A percentile compares a stretch with the other conserved stretches of the same genome.
phyloP scores from a whole-genome alignment of 495 filamentous ascomycete species.

The Hypoxylon fuscum region DNA sequence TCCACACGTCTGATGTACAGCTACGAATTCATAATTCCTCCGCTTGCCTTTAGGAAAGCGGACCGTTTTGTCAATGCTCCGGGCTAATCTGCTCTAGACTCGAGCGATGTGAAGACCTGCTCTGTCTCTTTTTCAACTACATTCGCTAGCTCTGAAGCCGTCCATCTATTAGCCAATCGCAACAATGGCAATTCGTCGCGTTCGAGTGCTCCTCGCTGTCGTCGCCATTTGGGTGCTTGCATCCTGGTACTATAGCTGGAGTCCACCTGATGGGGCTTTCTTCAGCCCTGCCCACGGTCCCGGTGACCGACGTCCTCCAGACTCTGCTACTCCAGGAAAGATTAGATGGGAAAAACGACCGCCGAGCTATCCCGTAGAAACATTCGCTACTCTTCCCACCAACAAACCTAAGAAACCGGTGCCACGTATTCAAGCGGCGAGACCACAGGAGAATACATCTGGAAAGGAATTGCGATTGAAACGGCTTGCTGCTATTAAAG shows the following conservation, averaged over 20 bases:
- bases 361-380: conserved; percentile 60
- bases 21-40: conserved; percentile 18
- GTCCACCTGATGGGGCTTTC: conserved; percentile 20
- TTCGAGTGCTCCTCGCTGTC: conserved; percentile 40
- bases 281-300: conserved; percentile 21
- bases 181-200: conserved; percentile 42
- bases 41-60: conserved; percentile 33
- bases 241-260: conserved; percentile 44
- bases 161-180: conserved; percentile 2
- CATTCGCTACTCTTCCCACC: conserved; percentile 75
- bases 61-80: conserved; percentile 31
- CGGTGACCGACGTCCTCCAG: conserved; percentile 3
- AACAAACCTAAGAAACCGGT: conserved; percentile 65
- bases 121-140: conserved; percentile 6
- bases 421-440: conserved; percentile 73
- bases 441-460: conserved; percentile 41
- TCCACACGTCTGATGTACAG: conserved; percentile 31
- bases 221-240: conserved; percentile 40
- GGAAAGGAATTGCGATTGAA: conserved; percentile 44
- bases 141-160: conserved; percentile 36
- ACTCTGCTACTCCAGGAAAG: conserved; percentile 10
- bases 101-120: conserved; percentile 31
- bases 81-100: conserved; percentile 25
- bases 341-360: conserved; percentile 40
- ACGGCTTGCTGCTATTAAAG: conserved; percentile 68